A percentile compares a stretch with the other conserved stretches of the same genome.
Evolutionary conservation across 108 stramenopile species (phyloP).

Genomic region (Pseudonitzschia pungens): DNA sequence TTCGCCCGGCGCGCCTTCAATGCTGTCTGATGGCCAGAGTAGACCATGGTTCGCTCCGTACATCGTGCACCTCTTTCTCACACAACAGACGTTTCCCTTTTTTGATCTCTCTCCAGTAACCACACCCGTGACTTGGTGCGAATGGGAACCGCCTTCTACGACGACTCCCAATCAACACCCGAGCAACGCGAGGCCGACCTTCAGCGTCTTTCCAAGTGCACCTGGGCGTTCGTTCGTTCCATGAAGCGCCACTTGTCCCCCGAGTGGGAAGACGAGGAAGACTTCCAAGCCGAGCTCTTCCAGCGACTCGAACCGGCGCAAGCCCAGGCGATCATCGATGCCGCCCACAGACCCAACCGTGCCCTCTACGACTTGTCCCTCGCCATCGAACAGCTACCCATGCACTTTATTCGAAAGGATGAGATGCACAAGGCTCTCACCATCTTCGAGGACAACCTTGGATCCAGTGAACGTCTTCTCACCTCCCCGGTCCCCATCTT

Average conservation of each 20-base stretch:
- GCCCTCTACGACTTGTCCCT: slow-evolving; percentile 50
- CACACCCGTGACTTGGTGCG: slow-evolving; percentile 74
- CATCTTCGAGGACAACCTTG: slow-evolving; percentile 72
- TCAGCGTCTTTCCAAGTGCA: slow-evolving; percentile 47
- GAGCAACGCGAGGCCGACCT: slow-evolving; percentile 58
- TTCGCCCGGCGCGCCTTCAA: too few relatives aligned
- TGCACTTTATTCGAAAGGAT: slow-evolving; percentile 70
- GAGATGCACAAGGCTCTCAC: slow-evolving; percentile 53
- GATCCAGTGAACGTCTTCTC: slow-evolving; percentile 58
- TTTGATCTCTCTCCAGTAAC: slow-evolving; percentile 21
- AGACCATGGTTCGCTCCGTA: too few relatives aligned
- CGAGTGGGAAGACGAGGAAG: slow-evolving; percentile 64
- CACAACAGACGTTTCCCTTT: not conserved
- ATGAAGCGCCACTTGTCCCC: slow-evolving; percentile 73
- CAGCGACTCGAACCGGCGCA: slow-evolving; percentile 33
- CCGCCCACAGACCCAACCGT: slow-evolving; percentile 63
- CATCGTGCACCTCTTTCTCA: too few relatives aligned
- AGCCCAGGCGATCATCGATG: slow-evolving; percentile 46
- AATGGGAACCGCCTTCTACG: slow-evolving; percentile 70
- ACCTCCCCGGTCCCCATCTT: slow-evolving; percentile 62
- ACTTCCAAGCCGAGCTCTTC: slow-evolving; percentile 45
- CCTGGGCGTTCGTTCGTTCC: slow-evolving; percentile 71
- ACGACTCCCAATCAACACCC: slow-evolving; percentile 24
- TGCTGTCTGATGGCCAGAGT: too few relatives aligned
- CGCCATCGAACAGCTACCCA: slow-evolving; percentile 59